Evolutionary conservation across 441 rosid species (phyloP).

Genomic region (Gossypium trilobum): DNA sequence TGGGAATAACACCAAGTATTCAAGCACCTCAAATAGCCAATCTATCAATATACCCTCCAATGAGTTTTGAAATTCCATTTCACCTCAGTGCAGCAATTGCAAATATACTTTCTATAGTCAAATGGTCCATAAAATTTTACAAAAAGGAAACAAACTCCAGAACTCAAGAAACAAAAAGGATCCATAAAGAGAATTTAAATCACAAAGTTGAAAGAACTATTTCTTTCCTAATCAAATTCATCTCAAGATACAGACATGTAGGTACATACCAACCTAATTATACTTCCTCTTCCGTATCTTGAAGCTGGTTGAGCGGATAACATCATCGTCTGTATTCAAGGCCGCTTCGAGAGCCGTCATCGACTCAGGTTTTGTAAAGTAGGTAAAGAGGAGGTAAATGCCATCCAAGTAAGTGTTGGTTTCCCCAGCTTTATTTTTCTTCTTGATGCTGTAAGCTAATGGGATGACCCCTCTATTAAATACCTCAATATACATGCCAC

Average conservation of each 20-base stretch:
- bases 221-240: conserved; percentile 9
- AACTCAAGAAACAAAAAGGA: neutral
- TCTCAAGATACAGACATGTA: too few relatives aligned
- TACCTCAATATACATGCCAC: conserved; percentile 78
- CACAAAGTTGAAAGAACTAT: neutral
- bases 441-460: conserved; percentile 68
- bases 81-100: neutral
- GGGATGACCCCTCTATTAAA: conserved; percentile 40
- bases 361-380: conserved; percentile 79
- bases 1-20: neutral
- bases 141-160: neutral
- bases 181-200: neutral
- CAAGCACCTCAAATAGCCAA: neutral
- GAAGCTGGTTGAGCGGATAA: conserved; percentile 61
- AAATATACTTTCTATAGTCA: neutral
- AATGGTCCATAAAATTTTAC: conserved; percentile 1
- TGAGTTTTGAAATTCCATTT: neutral
- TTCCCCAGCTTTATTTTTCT: conserved; percentile 81
- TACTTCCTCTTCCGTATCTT: conserved; percentile 62
- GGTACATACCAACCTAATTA: conserved; percentile 18
- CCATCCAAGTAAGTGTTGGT: conserved; percentile 80
- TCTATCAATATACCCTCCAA: neutral
- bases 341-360: conserved; percentile 39
- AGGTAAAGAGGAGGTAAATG: conserved; percentile 79
- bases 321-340: conserved; percentile 52